Evolutionary conservation across 495 filamentous ascomycete genomes (phyloP).

Genomic region (Lasiosphaeriaceae sp.): DNA sequence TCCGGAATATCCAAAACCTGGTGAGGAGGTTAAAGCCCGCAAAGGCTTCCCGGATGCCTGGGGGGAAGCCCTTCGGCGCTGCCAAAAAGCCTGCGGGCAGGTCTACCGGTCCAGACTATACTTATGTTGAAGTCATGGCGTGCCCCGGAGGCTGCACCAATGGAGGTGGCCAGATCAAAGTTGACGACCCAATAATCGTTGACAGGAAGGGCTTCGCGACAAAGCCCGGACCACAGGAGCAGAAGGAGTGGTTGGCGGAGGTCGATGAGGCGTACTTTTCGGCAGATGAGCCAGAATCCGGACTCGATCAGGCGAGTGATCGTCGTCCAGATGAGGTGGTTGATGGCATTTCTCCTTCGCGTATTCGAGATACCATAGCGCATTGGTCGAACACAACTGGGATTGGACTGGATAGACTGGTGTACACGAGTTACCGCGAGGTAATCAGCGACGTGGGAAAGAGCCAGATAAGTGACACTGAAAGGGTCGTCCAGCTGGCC

Average conservation of each 20-base stretch:
- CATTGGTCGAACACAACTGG: constrained; percentile 72
- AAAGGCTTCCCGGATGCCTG: constrained; percentile 69
- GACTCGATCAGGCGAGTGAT: constrained; percentile 22
- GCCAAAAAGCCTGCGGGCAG: constrained; percentile 46
- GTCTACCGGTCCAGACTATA: constrained; percentile 56
- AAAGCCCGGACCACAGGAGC: constrained; percentile 64
- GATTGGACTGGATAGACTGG: constrained; percentile 66
- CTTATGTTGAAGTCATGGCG: constrained; percentile 97
- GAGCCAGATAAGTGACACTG: constrained; percentile 61
- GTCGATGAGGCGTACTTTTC: constrained; percentile 97
- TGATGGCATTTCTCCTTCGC: constrained; percentile 53
- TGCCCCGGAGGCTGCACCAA: constrained; percentile 98
- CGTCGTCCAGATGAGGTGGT: constrained; percentile 36
- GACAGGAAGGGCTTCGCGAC: constrained; percentile 39
- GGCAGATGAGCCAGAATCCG: constrained; percentile 55
- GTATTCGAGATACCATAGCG: constrained; percentile 55
- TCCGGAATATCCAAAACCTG: constrained; percentile 96
- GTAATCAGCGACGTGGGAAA: constrained; percentile 96
- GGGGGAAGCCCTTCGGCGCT: constrained; percentile 51
- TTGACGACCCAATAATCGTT: constrained; percentile 62
- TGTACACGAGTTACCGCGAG: constrained; percentile 80
- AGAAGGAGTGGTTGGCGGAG: constrained; percentile 78
- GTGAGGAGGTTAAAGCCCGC: constrained; percentile 84
- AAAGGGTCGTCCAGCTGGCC: constrained; percentile 82
- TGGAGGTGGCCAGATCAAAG: constrained; percentile 90